Conservation (phyloP, 352 stramenopile species). For the Pilasporangium apinafurcum region DNA sequence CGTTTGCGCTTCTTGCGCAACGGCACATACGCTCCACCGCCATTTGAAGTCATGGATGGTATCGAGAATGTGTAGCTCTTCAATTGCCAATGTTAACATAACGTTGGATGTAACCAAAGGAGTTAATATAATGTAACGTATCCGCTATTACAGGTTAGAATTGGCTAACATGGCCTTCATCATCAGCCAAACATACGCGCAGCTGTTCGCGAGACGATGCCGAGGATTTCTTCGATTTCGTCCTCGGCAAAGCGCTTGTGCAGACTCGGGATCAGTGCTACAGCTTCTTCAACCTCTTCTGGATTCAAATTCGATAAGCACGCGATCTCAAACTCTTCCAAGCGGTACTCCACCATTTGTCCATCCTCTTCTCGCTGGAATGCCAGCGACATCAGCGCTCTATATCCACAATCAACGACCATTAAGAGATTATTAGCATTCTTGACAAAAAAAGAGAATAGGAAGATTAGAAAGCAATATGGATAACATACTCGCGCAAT, state of each 20-base stretch:
- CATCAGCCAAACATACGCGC: constrained; percentile 81
- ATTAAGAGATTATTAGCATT: too few species aligned
- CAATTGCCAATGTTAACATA: too few species aligned
- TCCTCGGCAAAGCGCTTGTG: constrained; percentile 86
- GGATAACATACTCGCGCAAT: constrained; percentile 79
- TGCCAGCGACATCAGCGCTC: constrained; percentile 78
- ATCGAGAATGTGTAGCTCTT: neutral
- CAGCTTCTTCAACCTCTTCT: constrained; percentile 84
- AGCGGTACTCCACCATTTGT: constrained; percentile 63
- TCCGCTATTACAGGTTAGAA: neutral
- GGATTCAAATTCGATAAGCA: constrained; percentile 88
- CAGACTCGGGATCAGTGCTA: constrained; percentile 84
- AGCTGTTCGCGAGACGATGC: constrained; percentile 82
- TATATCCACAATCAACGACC: constrained; percentile 4
- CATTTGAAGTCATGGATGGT: neutral
- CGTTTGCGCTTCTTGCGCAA: constrained; percentile 31
- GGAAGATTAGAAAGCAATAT: neutral
- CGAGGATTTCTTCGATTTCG: constrained; percentile 88
- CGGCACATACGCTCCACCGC: constrained; percentile 21
- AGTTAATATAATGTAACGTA: neutral
- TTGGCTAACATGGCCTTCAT: neutral
- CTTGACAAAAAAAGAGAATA: too few species aligned
- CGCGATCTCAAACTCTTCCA: constrained; percentile 89
- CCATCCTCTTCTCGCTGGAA: constrained; percentile 77
- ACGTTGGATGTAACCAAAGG: neutral